Evolutionary conservation across 1,284 basidiomycete species (phyloP), one percentile per base, ranked within the genome.

Genomic region (Leccinum fallax): DNA sequence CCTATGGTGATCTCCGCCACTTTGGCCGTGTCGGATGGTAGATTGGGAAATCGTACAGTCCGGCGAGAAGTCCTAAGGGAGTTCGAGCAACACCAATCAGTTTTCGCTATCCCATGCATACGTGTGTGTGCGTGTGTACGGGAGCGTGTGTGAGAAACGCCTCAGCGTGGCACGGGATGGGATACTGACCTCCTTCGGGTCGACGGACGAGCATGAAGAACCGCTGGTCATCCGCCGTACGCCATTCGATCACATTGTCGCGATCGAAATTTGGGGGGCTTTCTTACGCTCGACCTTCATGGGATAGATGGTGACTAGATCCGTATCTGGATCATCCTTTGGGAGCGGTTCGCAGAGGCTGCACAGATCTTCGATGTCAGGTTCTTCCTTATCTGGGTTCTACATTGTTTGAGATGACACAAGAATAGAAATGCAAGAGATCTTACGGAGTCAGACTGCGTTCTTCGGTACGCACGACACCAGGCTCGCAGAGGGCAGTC

Each of bases 281-380:
- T 89, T 92, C 78, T 95, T 96, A 67, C 92, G 90, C 61, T 87
- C 86, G 11, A 83, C 86, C 70, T 90, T 93, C 92, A 97, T 94
- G 0, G 97, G 97, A 74, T 91, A 98, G 19, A 85, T 78, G 9
- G 85, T 89, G 32, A 94, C 90, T 19, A 72, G 67, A 3, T 68
- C 71, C 6, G 63, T 53, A 28, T 68, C 68, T 26, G 38, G 24
- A 48, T 74, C 70, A 28, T 70, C 61, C 1, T 66, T 66, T 11
- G 82, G 79, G n/a, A 93, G 73, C 0, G 89, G 86, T 62, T 85
- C 83, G 71, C 95, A 97, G 1, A 93, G 64, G 1, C 76, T 75
- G 74, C 95, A 97, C 4, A 83, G 66, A 59, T 92, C 90, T 73
- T 94, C 91, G 61, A 94, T 90, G 67, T 93, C 90, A 19, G 75